Evolutionary conservation across 495 filamentous ascomycete species (phyloP).

Genomic region (Clavariopsis aquatica): DNA sequence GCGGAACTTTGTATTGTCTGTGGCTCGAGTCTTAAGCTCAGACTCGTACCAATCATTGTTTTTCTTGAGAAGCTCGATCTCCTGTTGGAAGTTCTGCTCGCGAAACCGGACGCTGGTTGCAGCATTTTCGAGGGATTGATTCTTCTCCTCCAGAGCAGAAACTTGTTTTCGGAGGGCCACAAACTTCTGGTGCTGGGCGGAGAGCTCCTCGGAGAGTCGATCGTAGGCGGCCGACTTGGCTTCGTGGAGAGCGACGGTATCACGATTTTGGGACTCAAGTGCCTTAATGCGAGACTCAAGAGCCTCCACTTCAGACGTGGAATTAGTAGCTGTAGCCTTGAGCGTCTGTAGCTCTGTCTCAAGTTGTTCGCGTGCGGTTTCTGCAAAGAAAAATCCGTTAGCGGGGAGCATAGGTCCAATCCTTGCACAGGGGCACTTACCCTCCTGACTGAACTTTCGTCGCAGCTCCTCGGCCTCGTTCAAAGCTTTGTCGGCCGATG

Average conservation of each 20-base stretch:
- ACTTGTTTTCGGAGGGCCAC: slow-evolving; percentile 79
- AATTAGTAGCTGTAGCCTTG: slow-evolving; percentile 72
- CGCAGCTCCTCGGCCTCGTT: slow-evolving; percentile 72
- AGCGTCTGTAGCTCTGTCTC: slow-evolving; percentile 80
- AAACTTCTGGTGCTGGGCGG: slow-evolving; percentile 82
- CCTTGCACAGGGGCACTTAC: slow-evolving; percentile 50
- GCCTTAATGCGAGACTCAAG: slow-evolving; percentile 78
- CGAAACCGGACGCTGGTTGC: slow-evolving; percentile 78
- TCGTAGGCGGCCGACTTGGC: slow-evolving; percentile 87
- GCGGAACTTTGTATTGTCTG: slow-evolving; percentile 83
- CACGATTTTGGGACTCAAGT: slow-evolving; percentile 87
- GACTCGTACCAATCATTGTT: slow-evolving; percentile 90
- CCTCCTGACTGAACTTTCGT: slow-evolving; percentile 76
- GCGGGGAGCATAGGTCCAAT: slow-evolving; percentile 15
- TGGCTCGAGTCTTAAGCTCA: slow-evolving; percentile 84
- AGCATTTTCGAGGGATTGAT: slow-evolving; percentile 76
- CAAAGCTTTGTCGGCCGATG: slow-evolving; percentile 74
- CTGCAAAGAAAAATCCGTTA: slow-evolving; percentile 44
- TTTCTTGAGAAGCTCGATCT: slow-evolving; percentile 78
- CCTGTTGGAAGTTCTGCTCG: slow-evolving; percentile 83
- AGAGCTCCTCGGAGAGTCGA: slow-evolving; percentile 78
- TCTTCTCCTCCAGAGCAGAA: slow-evolving; percentile 73
- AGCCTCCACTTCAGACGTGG: slow-evolving; percentile 72
- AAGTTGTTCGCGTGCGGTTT: slow-evolving; percentile 63
- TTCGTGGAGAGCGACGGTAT: slow-evolving; percentile 83